Base-by-base conservation (phyloP, 2,329 filamentous ascomycete species). In the Thermothelomyces thermophilus region DNA sequence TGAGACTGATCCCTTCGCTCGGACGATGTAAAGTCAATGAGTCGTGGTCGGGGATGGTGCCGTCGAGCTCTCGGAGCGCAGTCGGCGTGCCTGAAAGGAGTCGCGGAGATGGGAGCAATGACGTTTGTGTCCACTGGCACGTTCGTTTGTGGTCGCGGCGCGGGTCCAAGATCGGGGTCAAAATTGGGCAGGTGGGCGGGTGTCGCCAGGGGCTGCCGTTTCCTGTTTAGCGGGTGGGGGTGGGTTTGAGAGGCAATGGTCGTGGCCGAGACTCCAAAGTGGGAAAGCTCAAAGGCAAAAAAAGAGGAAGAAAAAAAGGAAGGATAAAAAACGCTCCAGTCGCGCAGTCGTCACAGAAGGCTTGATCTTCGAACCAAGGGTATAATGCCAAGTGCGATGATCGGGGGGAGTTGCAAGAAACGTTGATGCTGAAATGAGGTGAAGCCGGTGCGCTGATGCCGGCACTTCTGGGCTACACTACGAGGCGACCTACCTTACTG, bases 141-240 rank as follows among this genome's bases (percentile, higher is more conserved):
- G 54, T 41, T 40, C 22, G 24, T 52, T 54, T 50, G 50, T 39
- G 46, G 41, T 36, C 55, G 56, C 58, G 54, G 56, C 58, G 56
- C 55, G 59, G 58, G 49, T 60, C 55, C 54, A 49, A 53, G 49
- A 30, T 50, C 52, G 47, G 55, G 55, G 50, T 58, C 59, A 60
- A 61, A 59, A 59, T 61, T 57, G 59, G 59, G 59, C 53, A 56
- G 53, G 57, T 57, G 53, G 58, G 55, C 50, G 48, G 45, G 50
- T 49, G 52, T 39, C 22, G 28, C 16, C 31, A 40, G 44, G 44
- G 44, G 44, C 28, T 20, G 44, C 35, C 24, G n/a, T 41, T 46
- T 24, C 39, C 31, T 46, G 36, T 48, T 31, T 20, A n/a, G 13
- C 3, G n/a, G 5, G 16, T 16, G 5, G 7, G 17, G 7, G 14